Percentiles rank a stretch among this genome's conserved stretches.
These are phyloP conservation scores for Herpetospermum pedunculosum DNA, from an alignment of 306 rosid genomes.

Conservation along the genomic window DNA sequence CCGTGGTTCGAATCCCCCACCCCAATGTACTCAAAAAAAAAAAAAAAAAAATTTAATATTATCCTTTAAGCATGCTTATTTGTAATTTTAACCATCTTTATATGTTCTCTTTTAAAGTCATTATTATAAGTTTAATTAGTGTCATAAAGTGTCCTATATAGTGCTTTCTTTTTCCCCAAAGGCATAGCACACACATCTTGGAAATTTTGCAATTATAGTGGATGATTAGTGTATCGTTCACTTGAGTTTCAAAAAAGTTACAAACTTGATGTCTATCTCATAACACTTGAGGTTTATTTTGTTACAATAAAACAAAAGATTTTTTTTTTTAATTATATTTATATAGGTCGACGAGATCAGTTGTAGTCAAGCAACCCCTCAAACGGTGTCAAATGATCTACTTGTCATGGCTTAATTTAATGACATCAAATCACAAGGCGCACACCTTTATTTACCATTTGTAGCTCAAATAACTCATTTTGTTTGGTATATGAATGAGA, in stretches of 20 bases:
- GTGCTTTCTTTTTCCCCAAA: not conserved
- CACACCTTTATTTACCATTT: not conserved
- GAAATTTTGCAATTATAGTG: not conserved
- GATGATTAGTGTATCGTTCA: slow-evolving; percentile 6
- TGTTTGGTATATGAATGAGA: too few relatives aligned
- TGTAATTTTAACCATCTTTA: not conserved
- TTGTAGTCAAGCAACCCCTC: not conserved
- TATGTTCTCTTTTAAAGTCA: not conserved
- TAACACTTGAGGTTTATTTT: not conserved
- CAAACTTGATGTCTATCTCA: not conserved
- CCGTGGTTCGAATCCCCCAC: too few relatives aligned
- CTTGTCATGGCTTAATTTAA: too few relatives aligned
- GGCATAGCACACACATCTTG: not conserved
- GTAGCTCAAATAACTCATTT: too few relatives aligned
- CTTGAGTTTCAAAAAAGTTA: not conserved
- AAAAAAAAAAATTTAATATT: too few relatives aligned
- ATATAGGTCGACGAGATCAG: not conserved
- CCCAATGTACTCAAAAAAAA: too few relatives aligned
- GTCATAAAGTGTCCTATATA: not conserved
- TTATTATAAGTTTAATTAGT: not conserved
- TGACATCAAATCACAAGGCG: not conserved
- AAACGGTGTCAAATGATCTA: not conserved
- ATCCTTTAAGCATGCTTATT: not conserved
- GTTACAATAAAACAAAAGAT: not conserved
- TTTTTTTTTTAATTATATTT: too few relatives aligned